phyloP scores from a whole-genome alignment of 2,329 filamentous ascomycete species.

The Trichoderma atrobrunneum region DNA sequence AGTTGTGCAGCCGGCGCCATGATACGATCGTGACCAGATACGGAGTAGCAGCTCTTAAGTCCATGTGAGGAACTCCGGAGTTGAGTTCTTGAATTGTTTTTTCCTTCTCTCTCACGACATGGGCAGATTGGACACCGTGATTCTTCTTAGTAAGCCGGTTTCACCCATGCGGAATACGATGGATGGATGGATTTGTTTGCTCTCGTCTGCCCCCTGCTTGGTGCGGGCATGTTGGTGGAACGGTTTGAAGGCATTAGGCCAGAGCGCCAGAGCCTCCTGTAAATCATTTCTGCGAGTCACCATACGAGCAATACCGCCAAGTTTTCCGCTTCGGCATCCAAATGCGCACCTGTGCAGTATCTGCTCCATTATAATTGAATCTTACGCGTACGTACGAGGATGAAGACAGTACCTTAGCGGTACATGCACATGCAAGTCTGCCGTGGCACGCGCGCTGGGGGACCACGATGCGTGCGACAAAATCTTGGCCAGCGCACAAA shows the following conservation, averaged over 20 bases:
- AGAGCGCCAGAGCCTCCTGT: conserved; percentile 8
- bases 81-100: neutral
- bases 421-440: neutral
- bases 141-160: conserved; percentile 12
- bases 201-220: neutral
- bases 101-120: neutral
- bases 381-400: neutral
- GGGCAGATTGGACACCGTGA: neutral
- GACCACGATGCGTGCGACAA: neutral
- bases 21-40: neutral
- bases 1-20: neutral
- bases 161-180: neutral
- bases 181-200: neutral
- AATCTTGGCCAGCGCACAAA: neutral
- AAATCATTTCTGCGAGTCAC: conserved; percentile 18
- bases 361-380: neutral
- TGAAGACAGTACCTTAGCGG: neutral
- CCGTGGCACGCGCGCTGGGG: conserved; percentile 7
- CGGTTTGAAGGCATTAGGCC: conserved; percentile 8
- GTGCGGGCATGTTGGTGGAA: neutral
- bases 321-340: no score
- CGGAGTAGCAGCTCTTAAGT: neutral
- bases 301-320: neutral
- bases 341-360: neutral
- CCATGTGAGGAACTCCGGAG: neutral